phyloP scores from a whole-genome alignment of 176 grass and related monocot genomes.

The Secale cereale region DNA sequence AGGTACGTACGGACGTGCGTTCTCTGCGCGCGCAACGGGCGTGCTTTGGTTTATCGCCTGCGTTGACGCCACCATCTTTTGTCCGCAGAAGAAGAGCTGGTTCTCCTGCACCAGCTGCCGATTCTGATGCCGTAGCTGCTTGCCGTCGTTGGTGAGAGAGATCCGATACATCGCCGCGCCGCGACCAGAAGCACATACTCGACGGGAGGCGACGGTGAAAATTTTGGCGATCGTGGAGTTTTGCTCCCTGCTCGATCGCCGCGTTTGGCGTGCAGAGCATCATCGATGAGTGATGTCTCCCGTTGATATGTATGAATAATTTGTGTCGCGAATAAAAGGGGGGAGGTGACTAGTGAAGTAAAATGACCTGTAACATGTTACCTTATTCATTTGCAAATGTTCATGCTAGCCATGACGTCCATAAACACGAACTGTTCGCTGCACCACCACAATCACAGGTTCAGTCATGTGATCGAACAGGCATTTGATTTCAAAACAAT shows the following conservation, averaged over 20 bases:
- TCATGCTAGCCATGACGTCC: not conserved
- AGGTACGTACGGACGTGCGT: not conserved
- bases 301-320: not conserved
- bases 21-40: too few relatives aligned
- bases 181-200: not conserved
- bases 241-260: not conserved
- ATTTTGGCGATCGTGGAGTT: not conserved
- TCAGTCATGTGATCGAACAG: not conserved
- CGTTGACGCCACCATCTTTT: not conserved
- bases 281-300: not conserved
- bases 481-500: not conserved
- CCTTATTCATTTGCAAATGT: not conserved
- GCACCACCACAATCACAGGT: not conserved
- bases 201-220: not conserved
- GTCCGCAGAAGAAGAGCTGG: constrained; percentile 35
- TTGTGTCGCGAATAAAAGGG: not conserved
- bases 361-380: not conserved
- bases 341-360: not conserved
- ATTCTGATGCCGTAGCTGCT: not conserved
- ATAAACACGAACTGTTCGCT: not conserved
- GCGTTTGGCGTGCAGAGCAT: not conserved
- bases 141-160: not conserved
- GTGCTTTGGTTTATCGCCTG: not conserved
- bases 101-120: constrained; percentile 31
- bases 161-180: not conserved